A percentile compares a stretch with the other conserved stretches of the same genome.
Evolutionary conservation across 2,329 filamentous ascomycete species (phyloP).

Genomic region (Rhynchosporium agropyri): DNA sequence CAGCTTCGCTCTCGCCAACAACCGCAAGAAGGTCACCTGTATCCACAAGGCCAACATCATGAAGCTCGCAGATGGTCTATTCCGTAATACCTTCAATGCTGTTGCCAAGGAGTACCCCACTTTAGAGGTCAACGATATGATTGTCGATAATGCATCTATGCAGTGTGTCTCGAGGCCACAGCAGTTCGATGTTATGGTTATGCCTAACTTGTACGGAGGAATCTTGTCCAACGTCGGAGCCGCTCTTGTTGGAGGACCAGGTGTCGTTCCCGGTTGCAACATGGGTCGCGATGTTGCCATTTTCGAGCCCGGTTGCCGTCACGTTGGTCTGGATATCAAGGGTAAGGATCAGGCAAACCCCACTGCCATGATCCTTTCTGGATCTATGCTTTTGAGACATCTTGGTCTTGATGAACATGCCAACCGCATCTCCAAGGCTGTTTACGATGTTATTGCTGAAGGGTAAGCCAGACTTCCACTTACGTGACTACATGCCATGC

Average conservation of each 20-base stretch:
- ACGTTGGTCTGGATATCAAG: conserved; percentile 99
- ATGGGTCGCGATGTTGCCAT: conserved; percentile 98
- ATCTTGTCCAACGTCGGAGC: conserved; percentile 99
- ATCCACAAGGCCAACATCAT: conserved; percentile 99
- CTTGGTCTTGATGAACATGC: conserved; percentile 97
- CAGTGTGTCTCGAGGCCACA: conserved; percentile 95
- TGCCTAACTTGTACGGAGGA: conserved; percentile 98
- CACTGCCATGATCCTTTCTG: conserved; percentile 90
- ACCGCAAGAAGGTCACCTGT: conserved; percentile 98
- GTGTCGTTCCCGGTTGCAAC: conserved; percentile 98
- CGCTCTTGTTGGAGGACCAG: conserved; percentile 93
- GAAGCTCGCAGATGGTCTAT: conserved; percentile 98
- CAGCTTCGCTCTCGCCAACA: conserved; percentile 96
- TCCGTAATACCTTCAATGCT: conserved; percentile 95
- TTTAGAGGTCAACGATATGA: conserved; percentile 98
- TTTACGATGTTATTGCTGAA: conserved; percentile 79
- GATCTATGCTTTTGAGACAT: conserved; percentile 96
- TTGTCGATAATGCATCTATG: conserved; percentile 99
- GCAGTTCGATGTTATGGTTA: conserved; percentile 99
- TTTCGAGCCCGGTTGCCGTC: conserved; percentile 98
- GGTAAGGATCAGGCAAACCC: conserved; percentile 99
- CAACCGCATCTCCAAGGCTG: conserved; percentile 92
- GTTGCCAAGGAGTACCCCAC: conserved; percentile 94
- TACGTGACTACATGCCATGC: conserved; percentile 20
- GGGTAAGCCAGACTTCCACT: conserved; percentile 61